Evolutionary conservation across 169 alveolate genomes (phyloP).

Genomic region (Neospora caninum): DNA sequence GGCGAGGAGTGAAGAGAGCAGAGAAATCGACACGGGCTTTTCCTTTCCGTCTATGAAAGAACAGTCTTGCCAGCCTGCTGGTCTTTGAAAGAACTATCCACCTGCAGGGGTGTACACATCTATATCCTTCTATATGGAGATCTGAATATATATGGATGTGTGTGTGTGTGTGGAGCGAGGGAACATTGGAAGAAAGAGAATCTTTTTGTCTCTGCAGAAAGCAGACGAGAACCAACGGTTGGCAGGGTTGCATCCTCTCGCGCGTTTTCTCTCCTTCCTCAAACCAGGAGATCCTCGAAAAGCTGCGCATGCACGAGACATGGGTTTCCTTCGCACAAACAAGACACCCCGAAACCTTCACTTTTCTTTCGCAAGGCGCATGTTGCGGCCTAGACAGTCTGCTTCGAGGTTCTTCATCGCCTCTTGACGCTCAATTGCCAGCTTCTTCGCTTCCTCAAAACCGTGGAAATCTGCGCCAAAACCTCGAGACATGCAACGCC

Average conservation of each 20-base stretch:
- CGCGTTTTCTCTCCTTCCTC: neutral
- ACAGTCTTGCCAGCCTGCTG: too few species aligned
- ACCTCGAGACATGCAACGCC: neutral
- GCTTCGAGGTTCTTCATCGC: neutral
- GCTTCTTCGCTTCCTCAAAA: conserved; percentile 19
- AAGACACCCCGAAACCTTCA: neutral
- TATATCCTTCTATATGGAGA: neutral
- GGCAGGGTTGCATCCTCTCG: neutral
- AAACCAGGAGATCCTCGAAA: neutral
- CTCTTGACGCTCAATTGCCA: neutral
- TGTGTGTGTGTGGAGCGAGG: neutral
- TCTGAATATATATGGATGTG: neutral
- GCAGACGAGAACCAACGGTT: too few species aligned
- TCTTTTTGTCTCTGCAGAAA: neutral
- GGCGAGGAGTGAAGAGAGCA: too few species aligned
- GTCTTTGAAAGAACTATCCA: too few species aligned
- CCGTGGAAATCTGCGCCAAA: conserved; percentile 32
- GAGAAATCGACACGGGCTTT: too few species aligned
- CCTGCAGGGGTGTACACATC: neutral
- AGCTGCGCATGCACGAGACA: neutral
- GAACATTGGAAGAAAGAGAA: neutral
- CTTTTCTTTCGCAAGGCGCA: neutral
- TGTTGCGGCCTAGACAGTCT: neutral
- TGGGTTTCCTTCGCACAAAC: neutral
- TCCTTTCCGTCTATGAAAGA: too few species aligned